Conservation (phyloP, 768 basidiomycete genomes). For the Pleurotus cornucopiae region DNA sequence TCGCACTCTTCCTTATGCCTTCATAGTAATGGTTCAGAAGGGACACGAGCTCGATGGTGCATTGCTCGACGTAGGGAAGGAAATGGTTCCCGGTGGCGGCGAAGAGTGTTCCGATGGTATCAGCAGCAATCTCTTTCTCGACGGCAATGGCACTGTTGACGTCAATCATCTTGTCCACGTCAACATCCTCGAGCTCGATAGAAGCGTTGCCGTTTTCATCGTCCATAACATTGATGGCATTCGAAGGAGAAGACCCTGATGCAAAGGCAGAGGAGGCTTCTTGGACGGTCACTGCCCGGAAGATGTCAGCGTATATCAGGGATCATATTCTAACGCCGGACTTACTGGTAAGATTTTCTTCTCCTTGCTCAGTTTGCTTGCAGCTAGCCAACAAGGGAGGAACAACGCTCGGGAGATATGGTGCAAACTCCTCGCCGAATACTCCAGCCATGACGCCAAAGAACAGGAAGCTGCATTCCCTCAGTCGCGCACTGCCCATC, state of each 20-base stretch:
- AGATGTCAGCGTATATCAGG: conserved; percentile 6
- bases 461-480: conserved; percentile 97
- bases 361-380: conserved; percentile 78
- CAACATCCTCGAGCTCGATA: conserved; percentile 71
- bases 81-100: conserved; percentile 76
- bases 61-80: conserved; percentile 86
- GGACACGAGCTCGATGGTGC: conserved; percentile 71
- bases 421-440: conserved; percentile 90
- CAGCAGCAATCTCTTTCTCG: conserved; percentile 98
- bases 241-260: conserved; percentile 69
- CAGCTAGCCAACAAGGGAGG: conserved; percentile 81
- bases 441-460: conserved; percentile 98
- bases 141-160: conserved; percentile 96
- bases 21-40: conserved; percentile 93
- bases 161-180: conserved; percentile 83
- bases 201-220: conserved; percentile 52
- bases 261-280: conserved; percentile 62
- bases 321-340: conserved; percentile 7
- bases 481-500: conserved; percentile 79
- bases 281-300: conserved; percentile 40
- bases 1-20: conserved; percentile 92
- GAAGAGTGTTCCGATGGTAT: conserved; percentile 92
- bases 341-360: conserved; percentile 44
- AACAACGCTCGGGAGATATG: conserved; percentile 81
- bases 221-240: conserved; percentile 61